Evolutionary conservation across 768 basidiomycete genomes (phyloP).

Genomic region (Austroboletus festivus): DNA sequence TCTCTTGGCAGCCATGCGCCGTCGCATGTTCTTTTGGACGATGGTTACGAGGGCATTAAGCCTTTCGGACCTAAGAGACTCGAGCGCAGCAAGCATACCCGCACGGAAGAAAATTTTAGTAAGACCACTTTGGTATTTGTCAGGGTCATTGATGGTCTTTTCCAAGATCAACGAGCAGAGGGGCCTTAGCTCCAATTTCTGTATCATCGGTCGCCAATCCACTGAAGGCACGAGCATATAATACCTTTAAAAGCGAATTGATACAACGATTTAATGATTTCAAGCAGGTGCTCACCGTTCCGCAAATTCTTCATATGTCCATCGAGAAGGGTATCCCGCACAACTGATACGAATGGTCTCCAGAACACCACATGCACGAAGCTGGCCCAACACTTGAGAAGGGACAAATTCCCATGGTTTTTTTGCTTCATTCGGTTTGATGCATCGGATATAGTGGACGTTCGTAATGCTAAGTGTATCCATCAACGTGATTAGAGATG

Average conservation of each 20-base stretch:
- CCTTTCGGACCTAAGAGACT: constrained; percentile 82
- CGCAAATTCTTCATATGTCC: constrained; percentile 98
- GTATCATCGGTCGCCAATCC: constrained; percentile 84
- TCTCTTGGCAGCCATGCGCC: constrained; percentile 77
- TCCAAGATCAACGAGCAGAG: constrained; percentile 85
- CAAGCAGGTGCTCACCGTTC: constrained; percentile 64
- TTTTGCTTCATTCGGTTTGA: constrained; percentile 98
- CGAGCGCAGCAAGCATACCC: constrained; percentile 95
- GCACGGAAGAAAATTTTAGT: constrained; percentile 99
- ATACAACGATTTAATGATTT: constrained; percentile 15
- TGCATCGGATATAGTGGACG: constrained; percentile 98
- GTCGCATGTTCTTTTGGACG: constrained; percentile 95
- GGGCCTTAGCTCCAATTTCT: constrained; percentile 70
- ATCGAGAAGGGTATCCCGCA: constrained; percentile 96
- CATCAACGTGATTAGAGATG: constrained; percentile 90
- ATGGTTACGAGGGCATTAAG: constrained; percentile 90
- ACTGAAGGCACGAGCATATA: constrained; percentile 93
- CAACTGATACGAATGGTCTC: constrained; percentile 99
- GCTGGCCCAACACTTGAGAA: constrained; percentile 90
- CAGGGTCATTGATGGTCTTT: constrained; percentile 84
- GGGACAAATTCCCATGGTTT: constrained; percentile 96
- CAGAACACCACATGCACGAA: constrained; percentile 96
- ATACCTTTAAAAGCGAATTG: constrained; percentile 57
- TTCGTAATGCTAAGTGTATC: constrained; percentile 96
- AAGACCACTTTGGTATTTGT: constrained; percentile 95